A percentile compares a stretch with the other conserved stretches of the same genome.
Evolutionary conservation across 73 alveolate genomes (phyloP).

Genomic region (Symbiodinium pilosum): DNA sequence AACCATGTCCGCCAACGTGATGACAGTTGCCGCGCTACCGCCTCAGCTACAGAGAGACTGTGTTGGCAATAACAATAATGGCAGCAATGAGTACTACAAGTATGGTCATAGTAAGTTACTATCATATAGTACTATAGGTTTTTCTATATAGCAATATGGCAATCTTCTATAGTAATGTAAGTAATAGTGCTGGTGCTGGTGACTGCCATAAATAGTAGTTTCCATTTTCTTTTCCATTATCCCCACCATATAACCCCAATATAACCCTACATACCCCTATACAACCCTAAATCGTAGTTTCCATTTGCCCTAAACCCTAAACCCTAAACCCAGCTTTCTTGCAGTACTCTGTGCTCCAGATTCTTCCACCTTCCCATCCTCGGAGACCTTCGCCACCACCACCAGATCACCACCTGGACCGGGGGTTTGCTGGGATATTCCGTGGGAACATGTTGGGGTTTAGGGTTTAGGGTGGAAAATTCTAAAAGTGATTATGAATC

Average conservation of each 20-base stretch:
- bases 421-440: background rate
- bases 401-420: slow-evolving; percentile 93
- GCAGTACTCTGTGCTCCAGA: background rate
- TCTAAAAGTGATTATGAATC: no score
- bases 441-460: no score
- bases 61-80: no score
- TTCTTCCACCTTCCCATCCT: slow-evolving; percentile 93
- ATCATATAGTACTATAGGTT: background rate
- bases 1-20: slow-evolving; percentile 76
- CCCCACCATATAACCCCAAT: no score
- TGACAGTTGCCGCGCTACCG: slow-evolving; percentile 43
- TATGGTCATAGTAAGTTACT: background rate
- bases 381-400: slow-evolving; percentile 94
- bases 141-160: background rate
- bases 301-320: background rate
- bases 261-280: no score
- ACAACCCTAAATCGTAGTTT: no score
- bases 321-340: background rate
- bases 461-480: no score
- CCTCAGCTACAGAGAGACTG: background rate
- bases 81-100: no score
- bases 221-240: no score
- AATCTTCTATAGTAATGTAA: no score
- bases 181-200: no score
- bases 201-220: no score